Conservation (phyloP, 176 grass and related monocot genomes). For the Musa schizocarpa region DNA sequence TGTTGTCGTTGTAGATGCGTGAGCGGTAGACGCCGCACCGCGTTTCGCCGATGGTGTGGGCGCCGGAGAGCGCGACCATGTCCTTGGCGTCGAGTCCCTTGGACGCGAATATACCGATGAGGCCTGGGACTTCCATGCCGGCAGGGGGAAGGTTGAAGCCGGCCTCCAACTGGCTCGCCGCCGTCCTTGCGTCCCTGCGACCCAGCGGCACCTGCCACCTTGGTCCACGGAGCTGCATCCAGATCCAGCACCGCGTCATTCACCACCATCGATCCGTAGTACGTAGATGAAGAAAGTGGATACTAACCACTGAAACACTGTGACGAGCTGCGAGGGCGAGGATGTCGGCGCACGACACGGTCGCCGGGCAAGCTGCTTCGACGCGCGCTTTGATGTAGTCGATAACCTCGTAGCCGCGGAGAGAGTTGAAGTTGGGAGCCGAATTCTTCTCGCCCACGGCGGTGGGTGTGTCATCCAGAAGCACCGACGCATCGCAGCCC, state of each 20-base stretch:
- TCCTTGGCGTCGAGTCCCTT: background rate
- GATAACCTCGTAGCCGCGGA: background rate
- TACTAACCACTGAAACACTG: background rate
- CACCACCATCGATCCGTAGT: too few relatives aligned
- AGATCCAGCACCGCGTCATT: background rate
- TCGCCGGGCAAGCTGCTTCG: background rate
- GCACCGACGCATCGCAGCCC: slow-evolving; percentile 5
- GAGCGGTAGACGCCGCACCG: slow-evolving; percentile 34
- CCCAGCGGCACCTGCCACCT: background rate
- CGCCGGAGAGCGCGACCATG: slow-evolving; percentile 20
- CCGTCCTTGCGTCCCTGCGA: background rate
- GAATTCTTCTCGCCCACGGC: background rate
- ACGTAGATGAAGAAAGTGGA: too few relatives aligned
- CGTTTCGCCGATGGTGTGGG: slow-evolving; percentile 36
- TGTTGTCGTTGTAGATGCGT: slow-evolving; percentile 25
- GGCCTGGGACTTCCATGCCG: background rate
- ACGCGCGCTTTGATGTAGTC: background rate
- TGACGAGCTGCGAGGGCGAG: background rate
- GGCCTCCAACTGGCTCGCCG: background rate
- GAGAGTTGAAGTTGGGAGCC: background rate
- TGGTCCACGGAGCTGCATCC: background rate
- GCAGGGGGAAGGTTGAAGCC: background rate
- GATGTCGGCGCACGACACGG: slow-evolving; percentile 25
- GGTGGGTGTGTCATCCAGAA: background rate
- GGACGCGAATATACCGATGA: background rate